Conservation (phyloP, 225 moss, liverwort and hornwort species). For the Marchantia polymorpha region DNA sequence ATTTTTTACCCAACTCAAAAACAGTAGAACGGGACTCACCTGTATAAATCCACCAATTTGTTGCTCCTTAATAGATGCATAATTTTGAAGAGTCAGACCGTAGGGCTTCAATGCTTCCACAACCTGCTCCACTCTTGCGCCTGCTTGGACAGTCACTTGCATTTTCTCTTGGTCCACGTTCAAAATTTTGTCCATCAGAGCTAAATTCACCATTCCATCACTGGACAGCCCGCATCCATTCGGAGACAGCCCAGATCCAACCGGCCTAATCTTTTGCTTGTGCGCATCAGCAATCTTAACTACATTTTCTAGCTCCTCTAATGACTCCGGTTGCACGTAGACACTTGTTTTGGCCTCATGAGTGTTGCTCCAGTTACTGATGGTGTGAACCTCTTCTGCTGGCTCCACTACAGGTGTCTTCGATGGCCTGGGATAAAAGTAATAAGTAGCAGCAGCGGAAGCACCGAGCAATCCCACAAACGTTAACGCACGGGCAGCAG, state of each 20-base stretch:
- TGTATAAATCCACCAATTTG: conserved; percentile 97
- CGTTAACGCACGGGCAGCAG: conserved; percentile 24
- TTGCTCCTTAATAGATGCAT: conserved; percentile 91
- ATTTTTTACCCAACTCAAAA: too few species aligned
- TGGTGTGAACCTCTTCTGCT: conserved; percentile 54
- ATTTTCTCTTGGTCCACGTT: conserved; percentile 63
- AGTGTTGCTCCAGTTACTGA: conserved; percentile 94
- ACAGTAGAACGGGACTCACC: conserved; percentile 31
- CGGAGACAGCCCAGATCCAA: conserved; percentile 91
- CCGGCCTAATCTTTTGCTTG: conserved; percentile 75
- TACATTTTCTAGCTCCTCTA: conserved; percentile 67
- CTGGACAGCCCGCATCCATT: conserved; percentile 80
- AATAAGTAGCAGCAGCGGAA: conserved; percentile 41
- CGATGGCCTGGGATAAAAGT: conserved; percentile 35
- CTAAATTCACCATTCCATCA: conserved; percentile 88
- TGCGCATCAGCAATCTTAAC: conserved; percentile 58
- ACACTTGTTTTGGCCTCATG: conserved; percentile 73
- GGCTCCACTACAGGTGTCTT: neutral
- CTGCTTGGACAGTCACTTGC: conserved; percentile 85
- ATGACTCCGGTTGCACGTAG: conserved; percentile 74
- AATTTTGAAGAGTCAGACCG: conserved; percentile 85
- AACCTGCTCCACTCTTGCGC: conserved; percentile 79
- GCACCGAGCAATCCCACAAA: conserved; percentile 35
- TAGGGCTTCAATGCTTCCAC: conserved; percentile 77
- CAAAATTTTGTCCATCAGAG: conserved; percentile 82